Evolutionary conservation across 768 basidiomycete species (phyloP), one percentile per base, ranked within the genome.

Genomic region (Boletus bicolor): DNA sequence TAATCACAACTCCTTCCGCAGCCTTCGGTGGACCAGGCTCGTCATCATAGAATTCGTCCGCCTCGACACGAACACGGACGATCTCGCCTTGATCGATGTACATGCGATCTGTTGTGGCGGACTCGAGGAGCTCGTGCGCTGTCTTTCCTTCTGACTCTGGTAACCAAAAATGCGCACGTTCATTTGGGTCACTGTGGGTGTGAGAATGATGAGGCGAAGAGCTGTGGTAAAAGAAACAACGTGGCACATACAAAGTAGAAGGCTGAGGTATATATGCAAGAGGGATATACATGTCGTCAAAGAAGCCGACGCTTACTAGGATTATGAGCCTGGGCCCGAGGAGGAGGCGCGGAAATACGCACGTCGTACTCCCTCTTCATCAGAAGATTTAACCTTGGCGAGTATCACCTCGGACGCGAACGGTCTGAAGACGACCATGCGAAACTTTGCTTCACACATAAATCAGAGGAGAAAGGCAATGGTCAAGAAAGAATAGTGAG

Each of bases 211-310:
- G 34, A 50, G 47, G 43, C 12, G 50, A 44, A 24, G 28, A 30
- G 44, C 41, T 26, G 28, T 11, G 46, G 35, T 1, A 14, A 17
- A 37, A 37, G 4, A 7, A 30, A 43, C 12, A 35, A 55, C 36
- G 49, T 17, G 52, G 14, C 6, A 71, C 86, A 48, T 68, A 91
- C 91, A 91, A 93, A 4, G 88, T 83, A 38, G 80, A 82, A 28
- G 92, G 88, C 63, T 87, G 83, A 2, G 95, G 94, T 6, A 98
- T 82, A 55, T 91, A 86, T 4, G 81, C 75, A 0, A 81, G 73
- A 0, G 93, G 91, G 44, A 98, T 81, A 67, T 92, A 91, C 24
- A 98, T 86, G 64, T 98, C 94, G 71, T 93, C 91, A 65, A 98
- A 98, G 77, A 98, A 98, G 19, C 87, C 89, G 17, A 97, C 71